Conservation (phyloP, 1,139 yeast species). For the Geotrichum klebahnii region DNA sequence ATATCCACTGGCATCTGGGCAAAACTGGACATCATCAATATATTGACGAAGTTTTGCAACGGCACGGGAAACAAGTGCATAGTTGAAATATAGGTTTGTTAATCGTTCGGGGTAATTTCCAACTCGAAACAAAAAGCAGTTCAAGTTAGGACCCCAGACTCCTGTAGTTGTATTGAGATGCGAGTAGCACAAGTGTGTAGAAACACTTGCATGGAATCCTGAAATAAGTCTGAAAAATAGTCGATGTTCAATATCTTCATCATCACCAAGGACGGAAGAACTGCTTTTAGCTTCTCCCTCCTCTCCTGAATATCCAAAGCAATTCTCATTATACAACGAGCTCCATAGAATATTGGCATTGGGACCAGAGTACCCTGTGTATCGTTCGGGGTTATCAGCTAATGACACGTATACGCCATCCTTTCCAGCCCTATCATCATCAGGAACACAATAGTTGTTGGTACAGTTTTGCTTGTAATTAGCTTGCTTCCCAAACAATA, state of each 20-base stretch:
- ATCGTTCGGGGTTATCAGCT: conserved; percentile 87
- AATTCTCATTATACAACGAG: conserved; percentile 86
- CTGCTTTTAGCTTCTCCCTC: too few species aligned
- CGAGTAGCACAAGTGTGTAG: conserved; percentile 87
- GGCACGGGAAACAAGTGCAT: conserved; percentile 80
- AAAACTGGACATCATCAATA: conserved; percentile 49
- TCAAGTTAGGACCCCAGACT: conserved; percentile 77
- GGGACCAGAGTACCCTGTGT: conserved; percentile 92
- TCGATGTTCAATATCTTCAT: conserved; percentile 77
- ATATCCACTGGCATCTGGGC: conserved; percentile 45
- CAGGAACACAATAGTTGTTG: conserved; percentile 21
- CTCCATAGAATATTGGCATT: conserved; percentile 92
- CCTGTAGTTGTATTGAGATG: conserved; percentile 70
- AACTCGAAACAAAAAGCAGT: conserved; percentile 81
- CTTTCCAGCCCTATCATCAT: conserved; percentile 22
- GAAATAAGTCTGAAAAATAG: conserved; percentile 81
- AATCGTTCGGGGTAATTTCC: conserved; percentile 87
- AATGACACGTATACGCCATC: conserved; percentile 78
- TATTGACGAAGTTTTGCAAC: conserved; percentile 58
- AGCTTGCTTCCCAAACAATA: conserved; percentile 8
- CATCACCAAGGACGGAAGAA: not conserved
- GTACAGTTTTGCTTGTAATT: conserved; percentile 8
- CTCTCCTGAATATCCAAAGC: conserved; percentile 57
- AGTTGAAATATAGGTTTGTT: conserved; percentile 85
- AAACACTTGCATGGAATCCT: conserved; percentile 95